A percentile compares a stretch with the other conserved stretches of the same genome.
These are phyloP conservation scores for Flaveria linearis DNA, from an alignment of 129 eudicot species.

Conservation along the genomic window DNA sequence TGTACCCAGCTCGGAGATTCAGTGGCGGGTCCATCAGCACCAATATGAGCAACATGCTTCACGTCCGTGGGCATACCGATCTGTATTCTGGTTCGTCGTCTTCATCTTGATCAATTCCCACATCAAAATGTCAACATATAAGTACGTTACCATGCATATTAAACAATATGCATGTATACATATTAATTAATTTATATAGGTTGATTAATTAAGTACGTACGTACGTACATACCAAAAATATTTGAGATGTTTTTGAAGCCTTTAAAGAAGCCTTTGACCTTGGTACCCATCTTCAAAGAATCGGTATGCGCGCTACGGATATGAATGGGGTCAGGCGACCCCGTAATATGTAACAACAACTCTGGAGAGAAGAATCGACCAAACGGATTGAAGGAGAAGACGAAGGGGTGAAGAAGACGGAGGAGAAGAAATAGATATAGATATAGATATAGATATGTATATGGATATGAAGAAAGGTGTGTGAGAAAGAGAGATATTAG, in stretches of 20 bases:
- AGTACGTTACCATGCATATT: background rate
- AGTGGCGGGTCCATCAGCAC: constrained; percentile 54
- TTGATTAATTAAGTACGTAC: background rate
- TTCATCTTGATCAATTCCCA: constrained; percentile 16
- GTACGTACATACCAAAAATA: constrained; percentile 24
- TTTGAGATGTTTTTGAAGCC: constrained; percentile 40
- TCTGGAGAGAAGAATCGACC: constrained; percentile 26
- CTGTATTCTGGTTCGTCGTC: constrained; percentile 48
- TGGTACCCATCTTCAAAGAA: constrained; percentile 38
- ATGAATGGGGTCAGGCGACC: constrained; percentile 42
- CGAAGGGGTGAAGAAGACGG: background rate
- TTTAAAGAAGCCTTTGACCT: constrained; percentile 39
- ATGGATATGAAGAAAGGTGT: background rate
- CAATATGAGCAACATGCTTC: constrained; percentile 72
- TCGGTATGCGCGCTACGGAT: constrained; percentile 29
- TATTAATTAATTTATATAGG: too few relatives aligned
- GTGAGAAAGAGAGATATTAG: constrained; percentile 22
- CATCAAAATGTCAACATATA: background rate
- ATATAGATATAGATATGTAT: constrained; percentile 7
- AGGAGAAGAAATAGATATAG: constrained; percentile 25
- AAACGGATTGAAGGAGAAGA: constrained; percentile 30
- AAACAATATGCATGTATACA: too few relatives aligned
- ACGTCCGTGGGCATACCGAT: constrained; percentile 76
- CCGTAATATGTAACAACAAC: constrained; percentile 34
- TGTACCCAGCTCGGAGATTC: constrained; percentile 64